These are phyloP conservation scores for Carex littledalei DNA, from an alignment of 176 grass and related monocot genomes.

Conservation along the genomic window DNA sequence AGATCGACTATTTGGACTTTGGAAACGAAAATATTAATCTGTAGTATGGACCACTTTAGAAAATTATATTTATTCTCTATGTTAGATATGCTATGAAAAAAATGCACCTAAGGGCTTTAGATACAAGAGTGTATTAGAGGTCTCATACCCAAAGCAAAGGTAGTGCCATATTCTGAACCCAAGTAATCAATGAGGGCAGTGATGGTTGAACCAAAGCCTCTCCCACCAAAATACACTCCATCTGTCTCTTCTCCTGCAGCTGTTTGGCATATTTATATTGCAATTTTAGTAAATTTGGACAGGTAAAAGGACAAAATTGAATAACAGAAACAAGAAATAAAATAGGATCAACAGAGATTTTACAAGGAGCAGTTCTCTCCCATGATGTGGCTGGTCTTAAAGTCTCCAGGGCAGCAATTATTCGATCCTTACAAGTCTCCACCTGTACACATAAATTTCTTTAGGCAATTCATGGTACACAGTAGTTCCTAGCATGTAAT, in stretches of 20 bases:
- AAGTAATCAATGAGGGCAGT: conserved; percentile 71
- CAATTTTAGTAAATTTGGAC: neutral
- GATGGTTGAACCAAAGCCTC: conserved; percentile 85
- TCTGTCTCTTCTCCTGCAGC: conserved; percentile 60
- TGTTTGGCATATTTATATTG: neutral
- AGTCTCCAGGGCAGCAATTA: conserved; percentile 68
- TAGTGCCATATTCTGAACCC: conserved; percentile 80
- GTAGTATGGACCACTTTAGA: neutral
- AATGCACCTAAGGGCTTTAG: neutral
- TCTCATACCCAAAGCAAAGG: conserved; percentile 80
- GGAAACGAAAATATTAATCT: too few species aligned
- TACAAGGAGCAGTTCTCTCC: conserved; percentile 56
- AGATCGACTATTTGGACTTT: too few species aligned
- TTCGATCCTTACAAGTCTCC: conserved; percentile 71
- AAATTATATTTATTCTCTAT: neutral
- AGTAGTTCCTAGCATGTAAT: neutral
- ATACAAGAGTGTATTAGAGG: neutral
- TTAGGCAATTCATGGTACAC: conserved; percentile 3
- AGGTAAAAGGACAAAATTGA: neutral
- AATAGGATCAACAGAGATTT: conserved; percentile 2
- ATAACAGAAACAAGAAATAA: neutral
- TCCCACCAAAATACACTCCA: conserved; percentile 68
- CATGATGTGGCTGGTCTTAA: conserved; percentile 74
- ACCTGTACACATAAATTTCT: conserved; percentile 42
- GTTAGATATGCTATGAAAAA: neutral